Evolutionary conservation across 2,329 filamentous ascomycete species (phyloP).

Genomic region (Fusarium dimerum): DNA sequence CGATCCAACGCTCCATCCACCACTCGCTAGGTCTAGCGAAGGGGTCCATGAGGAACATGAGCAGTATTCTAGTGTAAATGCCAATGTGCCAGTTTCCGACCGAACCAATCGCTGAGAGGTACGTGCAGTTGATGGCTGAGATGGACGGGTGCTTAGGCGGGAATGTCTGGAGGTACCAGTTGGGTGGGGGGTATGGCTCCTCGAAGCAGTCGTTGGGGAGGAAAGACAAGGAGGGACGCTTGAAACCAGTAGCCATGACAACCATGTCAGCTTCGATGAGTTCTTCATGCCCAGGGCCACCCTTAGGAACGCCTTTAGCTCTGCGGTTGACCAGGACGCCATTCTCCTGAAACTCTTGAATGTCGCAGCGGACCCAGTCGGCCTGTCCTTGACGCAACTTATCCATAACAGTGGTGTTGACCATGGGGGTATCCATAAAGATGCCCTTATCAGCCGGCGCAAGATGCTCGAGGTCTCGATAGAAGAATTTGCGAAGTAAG

Average conservation of each 20-base stretch:
- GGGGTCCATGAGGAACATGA: constrained; percentile 85
- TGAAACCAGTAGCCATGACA: constrained; percentile 82
- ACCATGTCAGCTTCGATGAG: constrained; percentile 72
- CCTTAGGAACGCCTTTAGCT: constrained; percentile 70
- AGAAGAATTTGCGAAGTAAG: constrained; percentile 77
- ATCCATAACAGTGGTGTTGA: constrained; percentile 78
- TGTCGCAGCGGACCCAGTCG: constrained; percentile 81
- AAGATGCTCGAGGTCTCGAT: constrained; percentile 75
- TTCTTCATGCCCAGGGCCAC: constrained; percentile 70
- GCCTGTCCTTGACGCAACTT: constrained; percentile 72
- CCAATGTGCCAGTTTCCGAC: constrained; percentile 81
- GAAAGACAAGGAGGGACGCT: constrained; percentile 72
- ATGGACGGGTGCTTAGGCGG: constrained; percentile 72
- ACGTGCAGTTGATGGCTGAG: constrained; percentile 82
- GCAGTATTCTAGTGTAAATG: constrained; percentile 81
- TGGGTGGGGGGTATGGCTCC: constrained; percentile 74
- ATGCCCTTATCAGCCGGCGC: constrained; percentile 70
- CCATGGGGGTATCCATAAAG: constrained; percentile 86
- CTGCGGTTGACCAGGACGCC: constrained; percentile 74
- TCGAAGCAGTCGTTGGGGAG: constrained; percentile 72
- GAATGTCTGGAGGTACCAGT: constrained; percentile 89
- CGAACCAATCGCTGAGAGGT: constrained; percentile 80
- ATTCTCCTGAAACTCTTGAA: constrained; percentile 61
- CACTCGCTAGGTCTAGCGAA: constrained; percentile 68
- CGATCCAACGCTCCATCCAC: constrained; percentile 86